Percentiles rank a stretch among this genome's conserved stretches.
phyloP scores from a whole-genome alignment of 768 basidiomycete species.

The Candolleomyces aberdarensis region DNA sequence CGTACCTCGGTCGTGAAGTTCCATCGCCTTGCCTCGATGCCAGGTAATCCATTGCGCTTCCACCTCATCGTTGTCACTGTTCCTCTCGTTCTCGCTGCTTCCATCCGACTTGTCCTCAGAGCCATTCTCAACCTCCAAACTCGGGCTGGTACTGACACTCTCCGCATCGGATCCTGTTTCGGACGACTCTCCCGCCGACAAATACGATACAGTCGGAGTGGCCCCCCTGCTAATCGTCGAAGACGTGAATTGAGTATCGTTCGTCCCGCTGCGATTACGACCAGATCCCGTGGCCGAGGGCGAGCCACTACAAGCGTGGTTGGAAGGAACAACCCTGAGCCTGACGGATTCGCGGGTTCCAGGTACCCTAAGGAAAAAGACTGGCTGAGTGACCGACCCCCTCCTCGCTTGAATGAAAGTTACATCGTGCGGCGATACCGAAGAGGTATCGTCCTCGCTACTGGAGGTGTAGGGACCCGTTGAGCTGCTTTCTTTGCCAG shows the following conservation, averaged over 20 bases:
- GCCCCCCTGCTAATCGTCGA: background rate
- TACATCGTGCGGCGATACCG: background rate
- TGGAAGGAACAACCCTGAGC: background rate
- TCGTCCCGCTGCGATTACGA: background rate
- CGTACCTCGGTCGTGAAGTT: background rate
- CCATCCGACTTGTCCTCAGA: background rate
- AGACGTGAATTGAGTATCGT: background rate
- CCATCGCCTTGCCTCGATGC: background rate
- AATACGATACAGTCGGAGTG: background rate
- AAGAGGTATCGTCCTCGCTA: background rate
- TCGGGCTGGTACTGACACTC: background rate
- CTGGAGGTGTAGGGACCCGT: background rate
- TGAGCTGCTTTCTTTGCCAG: background rate
- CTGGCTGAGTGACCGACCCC: background rate
- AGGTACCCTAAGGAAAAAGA: background rate
- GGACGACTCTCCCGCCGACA: background rate
- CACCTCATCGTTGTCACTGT: background rate
- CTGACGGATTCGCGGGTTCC: background rate
- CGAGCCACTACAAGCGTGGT: too few species aligned
- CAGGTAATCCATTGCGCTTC: background rate
- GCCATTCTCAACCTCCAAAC: background rate
- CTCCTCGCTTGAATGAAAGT: background rate
- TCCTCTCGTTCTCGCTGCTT: background rate
- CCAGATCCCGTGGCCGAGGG: background rate
- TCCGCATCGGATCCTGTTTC: background rate